Conservation (phyloP, 495 filamentous ascomycete species). For the Xylaria acuta region DNA sequence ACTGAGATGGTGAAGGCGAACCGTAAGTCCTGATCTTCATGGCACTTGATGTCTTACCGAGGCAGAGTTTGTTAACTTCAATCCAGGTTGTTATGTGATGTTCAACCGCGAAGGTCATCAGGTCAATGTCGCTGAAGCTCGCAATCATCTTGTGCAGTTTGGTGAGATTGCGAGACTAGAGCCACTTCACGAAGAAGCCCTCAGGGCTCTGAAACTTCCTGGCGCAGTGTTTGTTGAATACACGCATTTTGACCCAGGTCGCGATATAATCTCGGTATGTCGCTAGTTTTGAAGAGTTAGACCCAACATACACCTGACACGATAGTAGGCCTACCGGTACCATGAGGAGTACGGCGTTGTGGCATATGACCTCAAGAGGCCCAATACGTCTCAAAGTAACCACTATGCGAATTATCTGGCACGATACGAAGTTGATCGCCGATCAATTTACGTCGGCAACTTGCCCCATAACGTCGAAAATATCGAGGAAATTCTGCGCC, state of each 20-base stretch:
- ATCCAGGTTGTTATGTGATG: constrained; percentile 57
- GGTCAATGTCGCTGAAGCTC: constrained; percentile 52
- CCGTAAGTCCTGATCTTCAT: constrained; percentile 48
- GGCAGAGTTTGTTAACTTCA: constrained; percentile 26
- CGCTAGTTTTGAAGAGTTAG: neutral
- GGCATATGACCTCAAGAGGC: constrained; percentile 46
- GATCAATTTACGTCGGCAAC: constrained; percentile 60
- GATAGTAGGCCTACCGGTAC: constrained; percentile 36
- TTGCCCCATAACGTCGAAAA: constrained; percentile 47
- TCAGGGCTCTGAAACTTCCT: constrained; percentile 41
- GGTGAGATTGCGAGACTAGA: constrained; percentile 48
- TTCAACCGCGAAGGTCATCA: constrained; percentile 48
- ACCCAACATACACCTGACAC: constrained; percentile 25
- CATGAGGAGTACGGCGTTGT: constrained; percentile 39
- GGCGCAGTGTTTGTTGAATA: constrained; percentile 61
- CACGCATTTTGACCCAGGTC: constrained; percentile 48
- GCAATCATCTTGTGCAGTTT: constrained; percentile 45
- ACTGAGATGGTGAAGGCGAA: constrained; percentile 63
- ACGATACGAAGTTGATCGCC: constrained; percentile 53
- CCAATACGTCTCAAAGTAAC: constrained; percentile 27
- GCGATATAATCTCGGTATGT: constrained; percentile 51
- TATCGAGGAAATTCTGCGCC: constrained; percentile 44
- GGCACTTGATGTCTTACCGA: neutral
- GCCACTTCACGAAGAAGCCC: constrained; percentile 32
- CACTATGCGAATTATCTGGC: constrained; percentile 44